Percentiles rank a stretch among this genome's conserved stretches.
phyloP scores from a whole-genome alignment of 305 asterid genomes.

The Fraxinus angustifolia region DNA sequence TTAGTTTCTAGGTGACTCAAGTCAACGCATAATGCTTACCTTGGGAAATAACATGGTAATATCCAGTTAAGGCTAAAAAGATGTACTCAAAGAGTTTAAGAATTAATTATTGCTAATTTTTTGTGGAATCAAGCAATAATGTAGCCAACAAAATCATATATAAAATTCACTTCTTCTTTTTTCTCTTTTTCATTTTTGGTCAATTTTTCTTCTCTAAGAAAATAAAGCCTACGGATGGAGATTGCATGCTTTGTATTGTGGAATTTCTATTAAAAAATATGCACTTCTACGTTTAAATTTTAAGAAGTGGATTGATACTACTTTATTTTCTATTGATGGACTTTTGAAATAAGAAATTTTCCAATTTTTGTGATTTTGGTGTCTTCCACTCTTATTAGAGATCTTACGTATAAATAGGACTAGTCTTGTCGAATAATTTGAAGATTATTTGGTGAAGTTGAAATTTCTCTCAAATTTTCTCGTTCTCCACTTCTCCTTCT shows the following conservation, averaged over 20 bases:
- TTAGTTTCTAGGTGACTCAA: neutral
- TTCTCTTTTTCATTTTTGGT: neutral
- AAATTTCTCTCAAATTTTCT: neutral
- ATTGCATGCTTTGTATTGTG: neutral
- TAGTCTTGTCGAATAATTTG: neutral
- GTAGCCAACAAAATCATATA: neutral
- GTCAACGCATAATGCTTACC: neutral
- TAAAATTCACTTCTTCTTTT: neutral
- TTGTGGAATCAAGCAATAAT: neutral
- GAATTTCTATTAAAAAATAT: neutral
- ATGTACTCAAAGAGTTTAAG: neutral
- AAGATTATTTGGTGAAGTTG: neutral
- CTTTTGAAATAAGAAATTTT: neutral
- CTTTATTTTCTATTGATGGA: neutral
- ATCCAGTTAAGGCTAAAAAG: neutral
- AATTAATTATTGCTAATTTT: neutral
- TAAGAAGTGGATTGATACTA: neutral
- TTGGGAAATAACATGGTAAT: neutral
- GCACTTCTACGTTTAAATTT: neutral
- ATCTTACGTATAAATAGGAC: neutral
- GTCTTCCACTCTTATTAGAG: neutral
- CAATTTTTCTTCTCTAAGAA: neutral
- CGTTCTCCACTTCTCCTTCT: neutral
- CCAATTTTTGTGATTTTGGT: neutral
- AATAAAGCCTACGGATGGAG: neutral